Conservation (phyloP, 495 filamentous ascomycete genomes). For the Lepraria neglecta region DNA sequence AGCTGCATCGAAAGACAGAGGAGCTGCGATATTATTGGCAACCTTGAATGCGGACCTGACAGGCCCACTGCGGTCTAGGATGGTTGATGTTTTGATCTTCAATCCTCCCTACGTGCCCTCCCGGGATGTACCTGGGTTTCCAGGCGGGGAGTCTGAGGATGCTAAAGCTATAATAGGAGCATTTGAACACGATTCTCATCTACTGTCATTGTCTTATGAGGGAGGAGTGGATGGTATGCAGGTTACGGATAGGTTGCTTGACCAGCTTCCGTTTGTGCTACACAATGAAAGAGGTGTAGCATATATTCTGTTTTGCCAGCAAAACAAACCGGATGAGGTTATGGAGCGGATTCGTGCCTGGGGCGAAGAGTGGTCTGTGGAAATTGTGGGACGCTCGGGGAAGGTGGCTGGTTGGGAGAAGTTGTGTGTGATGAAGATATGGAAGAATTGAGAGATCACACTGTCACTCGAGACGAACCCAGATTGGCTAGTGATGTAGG, state of each 20-base stretch:
- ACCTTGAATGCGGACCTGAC: slow-evolving; percentile 61
- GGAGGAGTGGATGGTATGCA: slow-evolving; percentile 91
- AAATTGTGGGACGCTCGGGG: slow-evolving; percentile 78
- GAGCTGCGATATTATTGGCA: slow-evolving; percentile 45
- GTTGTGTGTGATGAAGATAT: slow-evolving; percentile 74
- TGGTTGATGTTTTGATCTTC: slow-evolving; percentile 82
- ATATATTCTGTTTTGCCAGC: slow-evolving; percentile 81
- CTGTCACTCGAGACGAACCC: not conserved
- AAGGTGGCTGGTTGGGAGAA: slow-evolving; percentile 89
- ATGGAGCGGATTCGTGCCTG: slow-evolving; percentile 48
- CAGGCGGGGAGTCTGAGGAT: slow-evolving; percentile 31
- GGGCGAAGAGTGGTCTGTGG: slow-evolving; percentile 58
- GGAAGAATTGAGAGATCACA: slow-evolving; percentile 38
- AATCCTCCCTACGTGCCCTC: slow-evolving; percentile 97
- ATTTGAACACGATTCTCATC: slow-evolving; percentile 67
- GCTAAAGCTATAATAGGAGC: slow-evolving; percentile 31
- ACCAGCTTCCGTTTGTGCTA: slow-evolving; percentile 56
- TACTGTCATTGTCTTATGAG: slow-evolving; percentile 81
- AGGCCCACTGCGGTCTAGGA: slow-evolving; percentile 45
- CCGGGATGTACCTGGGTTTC: slow-evolving; percentile 53
- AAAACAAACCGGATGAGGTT: slow-evolving; percentile 59
- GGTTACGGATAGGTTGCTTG: slow-evolving; percentile 71
- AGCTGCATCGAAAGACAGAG: slow-evolving; percentile 14
- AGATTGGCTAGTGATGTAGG: not conserved
- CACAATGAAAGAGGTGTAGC: slow-evolving; percentile 62